Conservation (phyloP, 306 rosid genomes). For the Rosa persica region DNA sequence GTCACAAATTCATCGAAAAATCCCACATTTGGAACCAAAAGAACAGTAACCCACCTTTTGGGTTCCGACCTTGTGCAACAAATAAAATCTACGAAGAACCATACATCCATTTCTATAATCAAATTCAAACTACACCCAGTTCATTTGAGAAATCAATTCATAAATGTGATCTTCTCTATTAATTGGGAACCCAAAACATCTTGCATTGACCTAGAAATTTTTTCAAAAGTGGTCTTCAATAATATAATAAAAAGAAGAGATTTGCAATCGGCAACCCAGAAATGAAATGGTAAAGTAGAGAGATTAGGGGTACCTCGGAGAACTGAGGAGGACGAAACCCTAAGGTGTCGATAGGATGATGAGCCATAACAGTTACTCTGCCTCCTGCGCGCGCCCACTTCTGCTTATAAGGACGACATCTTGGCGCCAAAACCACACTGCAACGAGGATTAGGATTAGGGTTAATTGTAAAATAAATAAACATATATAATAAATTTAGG, state of each 20-base stretch:
- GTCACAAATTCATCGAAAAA: neutral
- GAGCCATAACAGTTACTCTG: neutral
- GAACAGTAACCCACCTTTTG: too few relatives aligned
- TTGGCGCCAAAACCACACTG: constrained; percentile 10
- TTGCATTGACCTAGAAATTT: too few relatives aligned
- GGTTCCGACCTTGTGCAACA: neutral
- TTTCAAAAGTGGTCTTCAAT: too few relatives aligned
- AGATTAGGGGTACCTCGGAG: constrained; percentile 49
- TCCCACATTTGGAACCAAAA: neutral
- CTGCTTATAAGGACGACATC: neutral
- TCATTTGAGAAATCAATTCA: neutral
- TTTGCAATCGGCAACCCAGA: constrained; percentile 4
- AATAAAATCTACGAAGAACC: too few relatives aligned
- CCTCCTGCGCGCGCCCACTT: neutral
- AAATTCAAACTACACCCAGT: neutral
- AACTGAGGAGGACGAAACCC: constrained; percentile 61
- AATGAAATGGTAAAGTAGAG: neutral
- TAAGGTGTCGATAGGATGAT: constrained; percentile 22
- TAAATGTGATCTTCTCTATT: neutral
- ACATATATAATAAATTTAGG: too few relatives aligned
- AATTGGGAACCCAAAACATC: neutral
- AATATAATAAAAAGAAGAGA: too few relatives aligned
- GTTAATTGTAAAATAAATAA: too few relatives aligned
- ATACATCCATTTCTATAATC: neutral
- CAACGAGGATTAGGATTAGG: too few relatives aligned